These are phyloP conservation scores for Pochonia chlamydosporia DNA, from an alignment of 2,329 filamentous ascomycete genomes.

Conservation along the genomic window DNA sequence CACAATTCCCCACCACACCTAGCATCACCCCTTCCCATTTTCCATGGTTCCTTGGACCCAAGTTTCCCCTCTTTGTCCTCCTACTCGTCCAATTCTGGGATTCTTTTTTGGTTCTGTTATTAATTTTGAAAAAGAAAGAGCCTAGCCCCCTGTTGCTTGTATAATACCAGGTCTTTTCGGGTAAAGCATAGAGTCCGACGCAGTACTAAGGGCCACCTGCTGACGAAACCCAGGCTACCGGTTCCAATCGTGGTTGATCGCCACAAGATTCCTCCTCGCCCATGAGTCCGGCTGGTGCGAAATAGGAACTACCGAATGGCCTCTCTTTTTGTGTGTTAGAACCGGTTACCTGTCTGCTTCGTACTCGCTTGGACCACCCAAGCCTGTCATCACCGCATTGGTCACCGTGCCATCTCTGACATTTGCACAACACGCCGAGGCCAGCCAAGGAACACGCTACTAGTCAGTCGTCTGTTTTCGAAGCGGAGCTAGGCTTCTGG, in stretches of 20 bases:
- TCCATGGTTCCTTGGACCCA: background rate
- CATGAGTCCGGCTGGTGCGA: background rate
- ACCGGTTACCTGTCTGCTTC: background rate
- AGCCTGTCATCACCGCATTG: background rate
- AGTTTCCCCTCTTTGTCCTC: background rate
- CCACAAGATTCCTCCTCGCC: no score
- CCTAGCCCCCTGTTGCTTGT: no score
- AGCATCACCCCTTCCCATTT: background rate
- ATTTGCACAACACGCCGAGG: background rate
- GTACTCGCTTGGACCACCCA: background rate
- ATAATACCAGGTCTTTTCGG: background rate
- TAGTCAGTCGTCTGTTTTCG: background rate
- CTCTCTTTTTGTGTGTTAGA: background rate
- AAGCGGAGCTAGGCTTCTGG: background rate
- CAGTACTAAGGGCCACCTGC: background rate
- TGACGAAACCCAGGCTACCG: no score
- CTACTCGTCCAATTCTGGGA: background rate
- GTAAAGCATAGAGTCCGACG: background rate
- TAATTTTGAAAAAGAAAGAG: background rate
- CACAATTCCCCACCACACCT: background rate
- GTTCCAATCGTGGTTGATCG: no score
- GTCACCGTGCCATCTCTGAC: background rate
- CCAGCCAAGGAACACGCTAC: background rate
- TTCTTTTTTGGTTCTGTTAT: background rate
- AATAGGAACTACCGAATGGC: background rate